Evolutionary conservation across 768 basidiomycete species (phyloP), one percentile per base, ranked within the genome.

Genomic region (Pisolithus marmoratus): DNA sequence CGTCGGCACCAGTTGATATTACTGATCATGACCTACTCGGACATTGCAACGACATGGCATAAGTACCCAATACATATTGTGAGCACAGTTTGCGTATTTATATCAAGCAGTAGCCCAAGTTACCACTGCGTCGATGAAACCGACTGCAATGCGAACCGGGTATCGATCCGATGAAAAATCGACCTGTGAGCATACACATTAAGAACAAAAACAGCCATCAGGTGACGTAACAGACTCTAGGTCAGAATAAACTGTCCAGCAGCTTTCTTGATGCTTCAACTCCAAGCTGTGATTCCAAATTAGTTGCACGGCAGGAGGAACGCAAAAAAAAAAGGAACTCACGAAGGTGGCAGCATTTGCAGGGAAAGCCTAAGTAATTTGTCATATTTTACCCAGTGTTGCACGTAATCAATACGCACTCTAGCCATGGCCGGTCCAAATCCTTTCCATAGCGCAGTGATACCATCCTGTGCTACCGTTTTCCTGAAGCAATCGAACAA

Each of bases 341-440:
- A 93, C 88, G 72, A 93, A 92, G 48, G 88, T 87, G 40, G 94
- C 94, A 55, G 94, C 94, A 68, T 98, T 98, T 24, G 94, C 94
- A 12, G 94, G 94, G 83, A 96, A 95, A 38, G 94, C 94, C 82
- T 94, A 57, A 52, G 23, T n/a, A 37, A 11, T 4, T 38, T 11
- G 6, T 61, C 14, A 57, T 42, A 20, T 38, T 46, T 45, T 44
- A 5, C n/a, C 22, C n/a, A 50, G 26, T 1, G 37, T 38, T 34
- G 19, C 34, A 29, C 26, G 44, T 11, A 43, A 48, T 48, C 20
- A 41, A 45, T 24, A 26, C 86, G 50, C 66, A 90, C 90, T 63
- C 91, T 73, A 54, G 85, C 84, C 95, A 98, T 97, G 17, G 96
- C 96, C 15, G 95, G 96, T 43, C 91, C 94, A 65, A 99, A 91